A percentile compares a stretch with the other conserved stretches of the same genome.
Conservation (phyloP, 805 yeast genomes). For the Schwanniomyces yamadae region DNA sequence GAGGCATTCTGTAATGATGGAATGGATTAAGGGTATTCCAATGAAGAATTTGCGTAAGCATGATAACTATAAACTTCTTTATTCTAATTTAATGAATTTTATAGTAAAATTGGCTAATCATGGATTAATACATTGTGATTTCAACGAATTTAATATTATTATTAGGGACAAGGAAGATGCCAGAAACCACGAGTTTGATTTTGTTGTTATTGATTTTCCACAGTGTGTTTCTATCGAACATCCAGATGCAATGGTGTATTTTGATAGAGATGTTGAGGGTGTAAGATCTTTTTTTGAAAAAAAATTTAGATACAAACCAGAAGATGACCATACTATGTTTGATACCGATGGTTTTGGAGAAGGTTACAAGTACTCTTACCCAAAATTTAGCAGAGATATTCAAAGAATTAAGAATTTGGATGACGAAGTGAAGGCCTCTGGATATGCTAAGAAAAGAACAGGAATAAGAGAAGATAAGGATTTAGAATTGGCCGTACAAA, state of each 20-base stretch:
- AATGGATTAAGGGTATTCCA: constrained; percentile 82
- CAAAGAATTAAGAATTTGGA: constrained; percentile 69
- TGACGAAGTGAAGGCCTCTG: constrained; percentile 88
- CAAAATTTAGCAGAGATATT: constrained; percentile 77
- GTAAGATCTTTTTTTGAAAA: constrained; percentile 78
- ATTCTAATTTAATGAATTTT: constrained; percentile 83
- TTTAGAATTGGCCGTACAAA: constrained; percentile 71
- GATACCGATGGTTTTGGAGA: constrained; percentile 82
- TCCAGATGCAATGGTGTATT: constrained; percentile 81
- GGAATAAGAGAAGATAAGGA: constrained; percentile 50
- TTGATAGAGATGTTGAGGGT: constrained; percentile 91
- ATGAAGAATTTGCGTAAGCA: constrained; percentile 82
- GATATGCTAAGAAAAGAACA: constrained; percentile 49
- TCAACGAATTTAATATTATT: constrained; percentile 94
- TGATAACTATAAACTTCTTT: constrained; percentile 65
- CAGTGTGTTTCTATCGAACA: constrained; percentile 96
- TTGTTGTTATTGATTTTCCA: constrained; percentile 95
- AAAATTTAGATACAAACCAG: constrained; percentile 73
- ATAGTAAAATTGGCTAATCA: constrained; percentile 78
- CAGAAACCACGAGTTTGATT: constrained; percentile 56
- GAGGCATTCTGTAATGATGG: constrained; percentile 92
- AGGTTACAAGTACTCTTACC: constrained; percentile 73
- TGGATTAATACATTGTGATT: constrained; percentile 96
- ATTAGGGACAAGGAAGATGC: constrained; percentile 60
- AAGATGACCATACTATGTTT: constrained; percentile 63